phyloP scores from a whole-genome alignment of 257 asterid genomes.

The Paraleonurus japonicus region DNA sequence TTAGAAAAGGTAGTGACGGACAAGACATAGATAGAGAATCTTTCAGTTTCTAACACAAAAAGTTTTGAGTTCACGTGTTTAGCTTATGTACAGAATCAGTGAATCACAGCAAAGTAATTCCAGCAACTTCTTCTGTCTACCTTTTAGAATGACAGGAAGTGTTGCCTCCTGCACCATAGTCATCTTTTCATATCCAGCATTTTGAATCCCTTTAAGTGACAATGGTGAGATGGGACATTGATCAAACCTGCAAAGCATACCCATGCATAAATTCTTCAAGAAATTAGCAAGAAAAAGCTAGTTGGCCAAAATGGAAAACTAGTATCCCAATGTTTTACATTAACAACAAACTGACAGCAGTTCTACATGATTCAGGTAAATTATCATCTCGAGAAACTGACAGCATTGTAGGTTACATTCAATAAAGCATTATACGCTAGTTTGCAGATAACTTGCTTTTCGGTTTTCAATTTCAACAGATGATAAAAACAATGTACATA shows the following conservation, averaged over 20 bases:
- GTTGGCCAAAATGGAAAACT: not conserved
- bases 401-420: not conserved
- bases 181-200: constrained; percentile 88
- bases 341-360: not conserved
- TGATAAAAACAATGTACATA: not conserved
- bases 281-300: not conserved
- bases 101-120: constrained; percentile 6
- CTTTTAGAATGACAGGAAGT: constrained; percentile 81
- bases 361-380: not conserved
- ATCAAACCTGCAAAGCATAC: constrained; percentile 61
- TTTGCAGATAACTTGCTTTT: not conserved
- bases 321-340: not conserved
- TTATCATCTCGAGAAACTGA: constrained; percentile 1
- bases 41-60: not conserved
- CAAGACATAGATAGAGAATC: not conserved
- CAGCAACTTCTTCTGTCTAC: constrained; percentile 34
- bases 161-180: constrained; percentile 96
- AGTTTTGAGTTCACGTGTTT: not conserved
- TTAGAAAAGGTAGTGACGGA: not conserved
- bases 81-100: not conserved
- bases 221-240: constrained; percentile 69
- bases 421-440: not conserved
- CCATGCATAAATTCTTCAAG: not conserved
- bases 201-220: constrained; percentile 85
- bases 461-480: not conserved